A percentile compares a stretch with the other conserved stretches of the same genome.
phyloP scores from a whole-genome alignment of 306 rosid species.

The Castanea crenata region DNA sequence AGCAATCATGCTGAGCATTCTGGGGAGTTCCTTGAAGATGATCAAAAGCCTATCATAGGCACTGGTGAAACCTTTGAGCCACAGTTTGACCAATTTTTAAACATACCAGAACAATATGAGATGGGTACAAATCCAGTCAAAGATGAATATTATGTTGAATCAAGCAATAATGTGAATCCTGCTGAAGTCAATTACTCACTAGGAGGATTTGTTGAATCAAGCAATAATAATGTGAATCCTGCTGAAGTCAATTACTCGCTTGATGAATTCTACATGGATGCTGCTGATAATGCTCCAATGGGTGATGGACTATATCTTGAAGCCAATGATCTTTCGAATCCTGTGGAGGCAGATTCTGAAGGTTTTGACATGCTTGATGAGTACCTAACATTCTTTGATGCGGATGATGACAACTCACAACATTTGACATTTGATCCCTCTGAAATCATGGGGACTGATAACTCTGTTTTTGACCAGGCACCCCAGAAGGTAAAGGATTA shows the following conservation, averaged over 20 bases:
- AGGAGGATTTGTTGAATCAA: slow-evolving; percentile 25
- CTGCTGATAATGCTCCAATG: slow-evolving; percentile 22
- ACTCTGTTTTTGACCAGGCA: slow-evolving; percentile 29
- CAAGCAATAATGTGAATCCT: slow-evolving; percentile 25
- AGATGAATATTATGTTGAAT: slow-evolving; percentile 40
- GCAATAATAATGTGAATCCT: slow-evolving; percentile 22
- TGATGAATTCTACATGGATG: slow-evolving; percentile 34
- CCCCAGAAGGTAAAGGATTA: slow-evolving; percentile 46
- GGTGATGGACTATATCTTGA: slow-evolving; percentile 57
- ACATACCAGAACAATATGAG: slow-evolving; percentile 36
- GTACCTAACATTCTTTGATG: slow-evolving; percentile 52
- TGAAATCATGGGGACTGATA: slow-evolving; percentile 32
- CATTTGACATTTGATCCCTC: slow-evolving; percentile 54
- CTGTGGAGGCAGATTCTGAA: slow-evolving; percentile 35
- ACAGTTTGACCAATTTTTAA: slow-evolving; percentile 18
- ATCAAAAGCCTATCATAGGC: slow-evolving; percentile 35
- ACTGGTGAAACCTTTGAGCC: slow-evolving; percentile 28
- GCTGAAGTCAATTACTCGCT: slow-evolving; percentile 8
- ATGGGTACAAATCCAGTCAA: slow-evolving; percentile 21
- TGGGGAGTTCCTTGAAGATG: slow-evolving; percentile 34
- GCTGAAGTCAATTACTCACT: slow-evolving; percentile 9
- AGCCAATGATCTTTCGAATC: slow-evolving; percentile 58
- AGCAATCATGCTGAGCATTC: slow-evolving; percentile 49
- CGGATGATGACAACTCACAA: slow-evolving; percentile 47
- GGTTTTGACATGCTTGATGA: slow-evolving; percentile 56